These are phyloP conservation scores for Plasmopara viticola DNA, from an alignment of 352 stramenopile genomes.

Conservation along the genomic window DNA sequence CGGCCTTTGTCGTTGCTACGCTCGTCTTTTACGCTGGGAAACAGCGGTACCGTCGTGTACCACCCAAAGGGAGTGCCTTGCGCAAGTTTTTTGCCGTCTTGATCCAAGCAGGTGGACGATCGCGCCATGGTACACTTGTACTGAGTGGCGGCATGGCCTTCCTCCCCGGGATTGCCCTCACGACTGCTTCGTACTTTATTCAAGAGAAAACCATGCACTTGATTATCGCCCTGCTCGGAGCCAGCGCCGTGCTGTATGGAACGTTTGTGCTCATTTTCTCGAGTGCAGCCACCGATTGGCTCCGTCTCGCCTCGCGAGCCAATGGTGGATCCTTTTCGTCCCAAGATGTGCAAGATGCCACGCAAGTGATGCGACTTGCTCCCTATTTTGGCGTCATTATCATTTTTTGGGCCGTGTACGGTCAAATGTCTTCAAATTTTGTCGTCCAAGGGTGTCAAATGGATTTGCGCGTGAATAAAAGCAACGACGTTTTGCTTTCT, in stretches of 20 bases:
- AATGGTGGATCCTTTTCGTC: constrained; percentile 54
- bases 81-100: constrained; percentile 68
- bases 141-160: constrained; percentile 70
- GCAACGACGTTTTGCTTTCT: constrained; percentile 47
- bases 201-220: constrained; percentile 51
- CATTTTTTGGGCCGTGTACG: constrained; percentile 83
- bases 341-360: constrained; percentile 61
- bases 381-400: constrained; percentile 82
- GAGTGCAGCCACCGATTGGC: constrained; percentile 54
- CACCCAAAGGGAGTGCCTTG: constrained; percentile 72
- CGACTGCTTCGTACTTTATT: constrained; percentile 77
- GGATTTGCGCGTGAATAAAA: constrained; percentile 65
- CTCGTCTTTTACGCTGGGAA: constrained; percentile 75
- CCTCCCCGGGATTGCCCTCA: constrained; percentile 65
- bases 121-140: constrained; percentile 56
- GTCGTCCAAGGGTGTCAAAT: constrained; percentile 87
- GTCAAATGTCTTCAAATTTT: constrained; percentile 81
- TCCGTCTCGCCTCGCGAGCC: constrained; percentile 34
- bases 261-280: constrained; percentile 64
- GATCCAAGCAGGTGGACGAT: constrained; percentile 48
- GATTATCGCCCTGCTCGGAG: constrained; percentile 45
- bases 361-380: constrained; percentile 70
- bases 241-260: constrained; percentile 53
- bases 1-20: constrained; percentile 74
- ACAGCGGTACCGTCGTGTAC: constrained; percentile 52